Evolutionary conservation across 306 rosid species (phyloP), one percentile per base, ranked within the genome.

Genomic region (Acacia acuminata): DNA sequence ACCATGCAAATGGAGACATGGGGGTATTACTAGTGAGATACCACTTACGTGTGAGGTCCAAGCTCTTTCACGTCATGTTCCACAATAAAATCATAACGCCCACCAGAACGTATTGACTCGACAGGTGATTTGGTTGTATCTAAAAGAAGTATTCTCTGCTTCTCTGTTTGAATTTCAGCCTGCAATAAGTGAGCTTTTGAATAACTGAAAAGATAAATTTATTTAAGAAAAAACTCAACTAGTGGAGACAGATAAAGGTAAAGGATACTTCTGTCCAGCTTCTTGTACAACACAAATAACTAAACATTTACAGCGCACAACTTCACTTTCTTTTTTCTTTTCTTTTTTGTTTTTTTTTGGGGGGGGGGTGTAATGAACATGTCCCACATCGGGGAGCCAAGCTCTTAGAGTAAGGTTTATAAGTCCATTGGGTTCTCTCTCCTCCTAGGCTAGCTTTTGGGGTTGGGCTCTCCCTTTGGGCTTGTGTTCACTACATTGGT

Each of bases 151-250:
- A 96, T 92, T 73, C 97, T 91, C 93, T 92, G 99, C 86, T 90
- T 92, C 84, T 96, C 99, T 15, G 99, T 96, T 84, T 96, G 99
- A 87, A 96, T 96, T 82, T 96, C 99, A 48, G 99, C 98, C 98
- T 95, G 87, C 42, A 47, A 71, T 73, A 76, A 47, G 71, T 34
- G 44, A 74, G 56, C 72, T 70, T 70, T 51, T 22, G 71, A 72
- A 25, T 53, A 71, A 12, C 64, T 19, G 19, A 48, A 58, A 74
- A 24, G 36, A 68, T 9, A 45, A 77, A 63, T 13, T 6, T 51
- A 27, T 80, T 50, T 36, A 73, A 24, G 17, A 9, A 17, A 53
- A 43, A 27, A 19, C 68, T 20, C 64, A 56, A 56, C 13, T 1
- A 22, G 20, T 36, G 40, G 60, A 76, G 30, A 34, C 1, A 66